Evolutionary conservation across 352 stramenopile species (phyloP).

Genomic region (Phytophthora europaea): DNA sequence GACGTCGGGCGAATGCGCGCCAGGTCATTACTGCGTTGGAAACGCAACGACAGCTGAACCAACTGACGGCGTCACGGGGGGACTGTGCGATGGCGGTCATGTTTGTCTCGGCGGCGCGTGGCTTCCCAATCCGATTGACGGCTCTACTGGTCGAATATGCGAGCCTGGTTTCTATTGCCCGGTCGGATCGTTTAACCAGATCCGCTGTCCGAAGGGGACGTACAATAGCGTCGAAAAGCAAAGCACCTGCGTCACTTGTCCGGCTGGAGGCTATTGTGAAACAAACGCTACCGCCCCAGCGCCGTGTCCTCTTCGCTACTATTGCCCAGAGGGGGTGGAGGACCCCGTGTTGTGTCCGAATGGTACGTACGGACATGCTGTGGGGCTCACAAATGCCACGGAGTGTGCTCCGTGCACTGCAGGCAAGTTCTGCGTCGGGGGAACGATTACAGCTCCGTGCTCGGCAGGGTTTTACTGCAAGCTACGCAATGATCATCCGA

Average conservation of each 20-base stretch:
- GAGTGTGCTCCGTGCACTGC: constrained; percentile 79
- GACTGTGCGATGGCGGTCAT: constrained; percentile 59
- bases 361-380: constrained; percentile 79
- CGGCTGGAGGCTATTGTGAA: constrained; percentile 73
- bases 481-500: constrained; percentile 65
- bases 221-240: constrained; percentile 73
- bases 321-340: constrained; percentile 64
- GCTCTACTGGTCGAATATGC: constrained; percentile 62
- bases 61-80: constrained; percentile 55
- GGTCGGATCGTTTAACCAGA: constrained; percentile 55
- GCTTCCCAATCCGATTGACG: constrained; percentile 61
- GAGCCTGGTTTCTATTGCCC: constrained; percentile 78
- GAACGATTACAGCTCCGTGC: constrained; percentile 77
- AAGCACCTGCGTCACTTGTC: constrained; percentile 56
- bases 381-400: constrained; percentile 46
- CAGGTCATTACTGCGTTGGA: constrained; percentile 75
- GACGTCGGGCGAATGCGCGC: constrained; percentile 68
- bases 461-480: constrained; percentile 89
- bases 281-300: constrained; percentile 62
- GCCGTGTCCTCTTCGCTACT: constrained; percentile 74
- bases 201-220: constrained; percentile 71
- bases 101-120: constrained; percentile 75
- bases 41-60: constrained; percentile 52
- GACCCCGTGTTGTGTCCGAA: constrained; percentile 74
- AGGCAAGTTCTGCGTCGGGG: constrained; percentile 84